A percentile compares a stretch with the other conserved stretches of the same genome.
These are phyloP conservation scores for Annona squamosa DNA, from an alignment of 164 flowering plant genomes.

Conservation along the genomic window DNA sequence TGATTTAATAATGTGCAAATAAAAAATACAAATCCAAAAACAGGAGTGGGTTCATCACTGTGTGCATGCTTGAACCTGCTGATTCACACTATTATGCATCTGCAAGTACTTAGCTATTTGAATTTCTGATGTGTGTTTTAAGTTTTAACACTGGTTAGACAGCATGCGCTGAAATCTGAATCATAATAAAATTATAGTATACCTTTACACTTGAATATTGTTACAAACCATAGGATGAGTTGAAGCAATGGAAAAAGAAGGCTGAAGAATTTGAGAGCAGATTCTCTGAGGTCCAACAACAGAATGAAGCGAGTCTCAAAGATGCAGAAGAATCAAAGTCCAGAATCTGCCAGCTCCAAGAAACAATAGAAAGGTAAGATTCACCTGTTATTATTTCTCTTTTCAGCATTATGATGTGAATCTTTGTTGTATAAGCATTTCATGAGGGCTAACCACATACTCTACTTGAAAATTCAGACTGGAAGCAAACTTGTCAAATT, in stretches of 20 bases:
- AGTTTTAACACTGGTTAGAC: not conserved
- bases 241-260: slow-evolving; percentile 34
- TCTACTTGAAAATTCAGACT: slow-evolving; percentile 32
- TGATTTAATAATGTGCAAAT: not conserved
- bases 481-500: slow-evolving; percentile 53
- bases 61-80: not conserved
- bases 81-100: not conserved
- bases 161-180: not conserved
- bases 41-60: not conserved
- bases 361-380: slow-evolving; percentile 57
- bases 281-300: slow-evolving; percentile 37
- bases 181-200: no score
- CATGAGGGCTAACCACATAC: not conserved
- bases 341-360: slow-evolving; percentile 48
- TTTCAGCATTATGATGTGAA: not conserved
- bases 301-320: slow-evolving; percentile 37
- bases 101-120: not conserved
- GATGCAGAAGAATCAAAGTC: slow-evolving; percentile 51
- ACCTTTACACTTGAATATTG: not conserved
- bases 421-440: not conserved
- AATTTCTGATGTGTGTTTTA: not conserved
- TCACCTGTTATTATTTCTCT: not conserved
- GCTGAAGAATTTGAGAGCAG: slow-evolving; percentile 44
- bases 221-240: slow-evolving; percentile 34
- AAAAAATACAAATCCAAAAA: not conserved